Evolutionary conservation across 768 basidiomycete species (phyloP), one percentile per base, ranked within the genome.

Genomic region (Chalciporus chontae): DNA sequence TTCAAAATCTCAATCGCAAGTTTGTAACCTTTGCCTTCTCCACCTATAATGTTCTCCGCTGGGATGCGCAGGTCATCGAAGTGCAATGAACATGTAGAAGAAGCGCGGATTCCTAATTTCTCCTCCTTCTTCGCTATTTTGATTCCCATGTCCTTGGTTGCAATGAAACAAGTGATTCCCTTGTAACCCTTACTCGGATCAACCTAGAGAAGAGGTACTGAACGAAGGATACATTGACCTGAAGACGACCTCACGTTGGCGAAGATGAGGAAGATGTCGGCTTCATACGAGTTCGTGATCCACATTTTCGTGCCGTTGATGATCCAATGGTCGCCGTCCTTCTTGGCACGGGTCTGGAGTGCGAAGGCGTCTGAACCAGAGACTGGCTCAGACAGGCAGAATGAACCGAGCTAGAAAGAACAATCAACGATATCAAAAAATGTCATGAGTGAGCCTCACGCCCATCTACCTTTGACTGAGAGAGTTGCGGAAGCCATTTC

Each of bases 291-390:
- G 70, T 97, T 97, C 21, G 94, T 95, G 52, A 97, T 96, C 94
- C 94, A 96, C 94, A 95, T 94, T 76, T 99, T 99, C 48, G 91
- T 90, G n/a, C 96, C 96, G 58, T 93, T 94, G 46, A 99, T 66
- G 26, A 93, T 73, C 80, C 87, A 98, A 66, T 85, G 67, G 58
- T 87, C 82, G 15, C 91, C 93, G 40, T 91, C 85, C 68, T 87
- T 90, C 65, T 77, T 85, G 14, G 96, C 95, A 10, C 89, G 87
- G 1, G 96, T 94, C 66, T 95, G 91, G 29, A 99, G 74, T 0
- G 95, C 94, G 65, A 99, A 99, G 0, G 96, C 96, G 63, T 99
- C 96, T 5, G 94, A 96, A 2, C 96, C 96, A 8, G 94, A 94
- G 0, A 81, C 85, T 1, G 93, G 73, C 66, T 99, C 96, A 0